Evolutionary conservation across 1,139 yeast genomes (phyloP).

Genomic region (Candida frijolesensis): DNA sequence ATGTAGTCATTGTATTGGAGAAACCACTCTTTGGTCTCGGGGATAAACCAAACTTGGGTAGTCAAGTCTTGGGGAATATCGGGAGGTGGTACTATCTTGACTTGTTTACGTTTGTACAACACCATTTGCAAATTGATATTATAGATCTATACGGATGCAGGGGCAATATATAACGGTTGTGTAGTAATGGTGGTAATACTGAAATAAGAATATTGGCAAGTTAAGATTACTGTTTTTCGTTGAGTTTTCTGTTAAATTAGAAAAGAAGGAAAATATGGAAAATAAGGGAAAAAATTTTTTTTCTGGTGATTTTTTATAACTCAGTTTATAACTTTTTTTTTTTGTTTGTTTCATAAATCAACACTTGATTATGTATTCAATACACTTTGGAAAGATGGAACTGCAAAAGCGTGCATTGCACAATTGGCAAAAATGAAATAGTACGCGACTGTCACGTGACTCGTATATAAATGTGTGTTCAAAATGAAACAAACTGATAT

Average conservation of each 20-base stretch:
- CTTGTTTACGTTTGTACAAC: conserved; percentile 71
- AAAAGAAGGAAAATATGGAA: neutral
- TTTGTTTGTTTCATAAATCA: neutral
- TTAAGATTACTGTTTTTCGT: neutral
- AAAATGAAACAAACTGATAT: neutral
- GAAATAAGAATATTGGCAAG: neutral
- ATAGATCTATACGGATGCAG: neutral
- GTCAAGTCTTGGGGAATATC: conserved; percentile 53
- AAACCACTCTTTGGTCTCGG: conserved; percentile 90
- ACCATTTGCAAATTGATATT: conserved; percentile 45
- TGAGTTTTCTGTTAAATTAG: neutral
- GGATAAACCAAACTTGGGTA: conserved; percentile 73
- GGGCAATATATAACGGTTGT: neutral
- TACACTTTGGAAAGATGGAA: neutral
- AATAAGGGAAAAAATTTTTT: neutral
- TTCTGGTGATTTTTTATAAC: neutral
- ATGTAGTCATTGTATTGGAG: conserved; percentile 73
- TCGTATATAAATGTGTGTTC: neutral
- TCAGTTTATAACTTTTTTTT: neutral
- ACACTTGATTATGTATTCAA: neutral
- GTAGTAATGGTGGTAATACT: neutral
- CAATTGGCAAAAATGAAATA: neutral
- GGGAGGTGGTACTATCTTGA: conserved; percentile 57
- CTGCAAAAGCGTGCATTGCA: neutral
- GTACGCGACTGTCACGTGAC: neutral